phyloP scores from a whole-genome alignment of 306 rosid species.

The Dicorynia guianensis region DNA sequence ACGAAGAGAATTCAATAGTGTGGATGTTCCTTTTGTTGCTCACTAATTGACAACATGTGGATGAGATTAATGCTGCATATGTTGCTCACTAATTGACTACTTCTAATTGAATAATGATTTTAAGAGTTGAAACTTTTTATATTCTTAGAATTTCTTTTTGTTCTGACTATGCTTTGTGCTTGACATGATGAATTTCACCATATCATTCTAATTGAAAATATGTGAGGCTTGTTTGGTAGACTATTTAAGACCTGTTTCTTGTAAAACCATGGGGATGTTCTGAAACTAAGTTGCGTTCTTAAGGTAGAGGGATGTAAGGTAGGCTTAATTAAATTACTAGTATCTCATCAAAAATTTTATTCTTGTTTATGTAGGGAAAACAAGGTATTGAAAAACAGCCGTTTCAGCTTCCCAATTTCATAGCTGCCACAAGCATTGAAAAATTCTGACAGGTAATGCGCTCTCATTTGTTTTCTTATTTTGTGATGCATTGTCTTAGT shows the following conservation, averaged over 20 bases:
- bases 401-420: constrained; percentile 73
- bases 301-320: too few relatives aligned
- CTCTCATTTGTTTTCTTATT: neutral
- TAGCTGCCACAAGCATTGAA: constrained; percentile 78
- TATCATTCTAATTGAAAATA: too few relatives aligned
- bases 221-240: neutral
- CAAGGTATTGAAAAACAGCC: constrained; percentile 77
- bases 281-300: neutral
- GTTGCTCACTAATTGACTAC: too few relatives aligned
- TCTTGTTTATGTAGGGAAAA: constrained; percentile 57
- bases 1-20: too few relatives aligned
- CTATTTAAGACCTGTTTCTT: neutral
- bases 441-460: constrained; percentile 67
- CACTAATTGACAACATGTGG: too few relatives aligned
- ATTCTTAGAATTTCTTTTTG: neutral
- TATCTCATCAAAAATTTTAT: too few relatives aligned
- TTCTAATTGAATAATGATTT: neutral
- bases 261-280: neutral
- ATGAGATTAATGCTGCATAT: too few relatives aligned
- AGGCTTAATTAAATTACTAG: too few relatives aligned
- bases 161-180: neutral
- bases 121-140: neutral
- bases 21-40: too few relatives aligned
- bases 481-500: too few relatives aligned
- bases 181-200: too few relatives aligned